phyloP scores from a whole-genome alignment of 2,329 filamentous ascomycete species.

The Calonectria honghensis region DNA sequence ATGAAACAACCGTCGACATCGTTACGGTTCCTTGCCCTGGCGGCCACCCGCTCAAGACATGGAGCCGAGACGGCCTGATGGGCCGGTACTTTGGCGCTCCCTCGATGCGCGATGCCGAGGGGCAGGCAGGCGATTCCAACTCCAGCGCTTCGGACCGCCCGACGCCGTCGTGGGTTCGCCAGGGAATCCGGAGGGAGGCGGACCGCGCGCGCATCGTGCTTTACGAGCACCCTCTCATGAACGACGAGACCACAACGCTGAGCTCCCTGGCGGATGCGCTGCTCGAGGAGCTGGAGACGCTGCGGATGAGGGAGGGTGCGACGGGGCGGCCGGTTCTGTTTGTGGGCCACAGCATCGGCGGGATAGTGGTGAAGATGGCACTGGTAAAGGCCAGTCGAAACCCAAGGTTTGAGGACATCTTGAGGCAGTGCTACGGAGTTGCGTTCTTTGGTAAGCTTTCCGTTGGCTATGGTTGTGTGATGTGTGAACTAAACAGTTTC shows the following conservation, averaged over 20 bases:
- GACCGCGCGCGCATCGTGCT: conserved; percentile 70
- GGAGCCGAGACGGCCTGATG: conserved; percentile 70
- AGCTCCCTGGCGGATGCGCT: conserved; percentile 67
- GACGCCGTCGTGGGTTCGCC: conserved; percentile 70
- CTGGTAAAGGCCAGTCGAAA: conserved; percentile 68
- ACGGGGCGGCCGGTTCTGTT: conserved; percentile 74
- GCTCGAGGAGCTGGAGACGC: conserved; percentile 63
- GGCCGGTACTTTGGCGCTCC: conserved; percentile 68
- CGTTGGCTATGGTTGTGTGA: fast-evolving
- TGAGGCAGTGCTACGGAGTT: conserved; percentile 76
- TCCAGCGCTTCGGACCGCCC: conserved; percentile 47
- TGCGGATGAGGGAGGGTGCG: conserved; percentile 59
- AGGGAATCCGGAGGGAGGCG: conserved; percentile 70
- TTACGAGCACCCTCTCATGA: conserved; percentile 68
- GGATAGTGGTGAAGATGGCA: conserved; percentile 75
- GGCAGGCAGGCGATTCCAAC: conserved; percentile 33
- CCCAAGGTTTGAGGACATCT: conserved; percentile 64
- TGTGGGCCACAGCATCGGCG: conserved; percentile 77
- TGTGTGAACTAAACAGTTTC: conserved; percentile 28
- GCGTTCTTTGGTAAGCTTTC: conserved; percentile 74
- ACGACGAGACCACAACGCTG: conserved; percentile 64
- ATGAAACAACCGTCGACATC: conserved; percentile 73
- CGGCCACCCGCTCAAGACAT: conserved; percentile 71
- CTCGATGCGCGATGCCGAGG: conserved; percentile 62
- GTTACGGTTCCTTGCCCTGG: conserved; percentile 73